A percentile compares a stretch with the other conserved stretches of the same genome.
phyloP scores from a whole-genome alignment of 192 early-diverging fungal species.

The Coemansia sp. region DNA sequence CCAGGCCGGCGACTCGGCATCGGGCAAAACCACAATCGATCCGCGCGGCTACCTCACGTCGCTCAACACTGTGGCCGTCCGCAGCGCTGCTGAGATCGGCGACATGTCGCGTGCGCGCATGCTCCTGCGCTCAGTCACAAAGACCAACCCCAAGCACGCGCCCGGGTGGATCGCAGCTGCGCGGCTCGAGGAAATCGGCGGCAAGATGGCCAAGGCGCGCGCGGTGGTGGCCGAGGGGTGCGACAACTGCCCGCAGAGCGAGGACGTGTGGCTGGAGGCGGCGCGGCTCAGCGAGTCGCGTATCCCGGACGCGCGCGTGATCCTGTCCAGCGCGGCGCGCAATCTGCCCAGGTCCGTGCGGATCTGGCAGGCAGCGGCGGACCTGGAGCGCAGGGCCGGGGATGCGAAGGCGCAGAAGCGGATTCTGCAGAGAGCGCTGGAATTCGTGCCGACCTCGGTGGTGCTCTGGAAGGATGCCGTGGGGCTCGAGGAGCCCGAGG shows the following conservation, averaged over 20 bases:
- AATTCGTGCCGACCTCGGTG: slow-evolving; percentile 90
- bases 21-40: slow-evolving; percentile 88
- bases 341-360: slow-evolving; percentile 89
- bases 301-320: slow-evolving; percentile 70
- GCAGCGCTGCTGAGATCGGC: slow-evolving; percentile 68
- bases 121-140: slow-evolving; percentile 86
- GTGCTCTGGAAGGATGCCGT: slow-evolving; percentile 92
- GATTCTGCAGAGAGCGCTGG: slow-evolving; percentile 87
- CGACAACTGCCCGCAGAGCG: slow-evolving; percentile 88
- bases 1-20: slow-evolving; percentile 84
- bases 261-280: slow-evolving; percentile 97
- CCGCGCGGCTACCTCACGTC: slow-evolving; percentile 96
- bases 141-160: slow-evolving; percentile 93
- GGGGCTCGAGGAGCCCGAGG: slow-evolving; percentile 85
- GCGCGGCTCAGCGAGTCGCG: slow-evolving; percentile 83
- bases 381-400: slow-evolving; percentile 62
- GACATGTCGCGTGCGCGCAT: slow-evolving; percentile 91
- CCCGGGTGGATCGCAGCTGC: slow-evolving; percentile 99
- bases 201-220: slow-evolving; percentile 79
- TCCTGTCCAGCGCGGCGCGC: slow-evolving; percentile 88
- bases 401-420: slow-evolving; percentile 74
- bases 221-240: slow-evolving; percentile 88
- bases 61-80: slow-evolving; percentile 78
- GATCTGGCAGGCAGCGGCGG: slow-evolving; percentile 87
- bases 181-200: slow-evolving; percentile 90